These are phyloP conservation scores for Amanita molliuscula DNA, from an alignment of 768 basidiomycete species.

Conservation along the genomic window DNA sequence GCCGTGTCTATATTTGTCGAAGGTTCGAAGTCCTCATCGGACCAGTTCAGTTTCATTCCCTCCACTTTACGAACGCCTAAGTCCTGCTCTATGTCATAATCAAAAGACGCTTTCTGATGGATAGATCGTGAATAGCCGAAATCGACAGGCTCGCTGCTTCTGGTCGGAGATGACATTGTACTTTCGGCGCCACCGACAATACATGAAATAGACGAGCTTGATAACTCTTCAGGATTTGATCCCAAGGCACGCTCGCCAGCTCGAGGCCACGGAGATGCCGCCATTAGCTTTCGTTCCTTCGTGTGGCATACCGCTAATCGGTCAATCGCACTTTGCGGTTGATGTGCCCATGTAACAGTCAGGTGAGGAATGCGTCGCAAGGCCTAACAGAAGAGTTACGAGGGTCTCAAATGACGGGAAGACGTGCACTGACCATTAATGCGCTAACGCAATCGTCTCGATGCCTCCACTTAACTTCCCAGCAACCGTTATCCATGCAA, in stretches of 20 bases:
- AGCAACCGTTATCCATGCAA: conserved; percentile 50
- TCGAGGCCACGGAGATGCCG: not conserved
- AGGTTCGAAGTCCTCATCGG: conserved; percentile 1
- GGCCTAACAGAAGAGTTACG: conserved; percentile 31
- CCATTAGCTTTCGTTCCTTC: not conserved
- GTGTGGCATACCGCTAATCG: not conserved
- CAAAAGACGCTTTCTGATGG: conserved; percentile 1
- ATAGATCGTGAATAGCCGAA: not conserved
- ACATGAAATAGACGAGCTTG: not conserved
- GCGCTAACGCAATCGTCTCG: conserved; percentile 69
- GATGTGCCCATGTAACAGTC: conserved; percentile 75
- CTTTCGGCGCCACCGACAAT: conserved; percentile 4
- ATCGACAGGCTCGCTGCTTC: not conserved
- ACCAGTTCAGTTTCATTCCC: conserved; percentile 4
- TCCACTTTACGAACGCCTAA: not conserved
- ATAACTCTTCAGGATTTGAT: not conserved
- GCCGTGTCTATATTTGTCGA: not conserved
- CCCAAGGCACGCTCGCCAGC: not conserved
- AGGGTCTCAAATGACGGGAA: not conserved
- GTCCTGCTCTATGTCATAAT: not conserved
- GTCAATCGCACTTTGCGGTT: conserved; percentile 16
- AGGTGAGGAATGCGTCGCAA: conserved; percentile 62
- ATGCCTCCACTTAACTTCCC: conserved; percentile 75
- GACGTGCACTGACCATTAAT: conserved; percentile 39
- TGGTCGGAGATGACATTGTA: conserved; percentile 7